Conservation (phyloP, 495 filamentous ascomycete species). For the Astrothelium macrocarpum region DNA sequence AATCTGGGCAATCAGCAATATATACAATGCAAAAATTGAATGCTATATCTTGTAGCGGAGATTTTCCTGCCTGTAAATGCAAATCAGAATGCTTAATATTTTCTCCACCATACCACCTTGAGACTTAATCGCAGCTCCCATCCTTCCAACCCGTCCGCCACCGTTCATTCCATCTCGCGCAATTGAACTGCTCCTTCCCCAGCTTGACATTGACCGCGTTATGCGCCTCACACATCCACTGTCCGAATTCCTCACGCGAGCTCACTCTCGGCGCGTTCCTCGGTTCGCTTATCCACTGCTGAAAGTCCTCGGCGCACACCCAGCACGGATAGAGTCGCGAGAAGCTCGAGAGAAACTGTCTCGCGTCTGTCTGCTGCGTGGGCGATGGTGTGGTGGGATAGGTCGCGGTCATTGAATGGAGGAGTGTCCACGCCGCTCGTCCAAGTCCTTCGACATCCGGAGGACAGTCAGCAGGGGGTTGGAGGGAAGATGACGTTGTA, state of each 20-base stretch:
- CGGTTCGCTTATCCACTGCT: constrained; percentile 61
- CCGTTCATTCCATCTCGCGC: constrained; percentile 81
- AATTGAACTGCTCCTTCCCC: constrained; percentile 89
- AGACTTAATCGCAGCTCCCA: constrained; percentile 43
- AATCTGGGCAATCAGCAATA: background rate
- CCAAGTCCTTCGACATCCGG: constrained; percentile 80
- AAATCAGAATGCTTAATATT: background rate
- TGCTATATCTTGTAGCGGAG: background rate
- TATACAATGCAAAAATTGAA: background rate
- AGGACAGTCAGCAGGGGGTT: constrained; percentile 39
- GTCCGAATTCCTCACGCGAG: constrained; percentile 65
- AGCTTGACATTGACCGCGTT: constrained; percentile 94
- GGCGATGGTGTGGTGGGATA: constrained; percentile 63
- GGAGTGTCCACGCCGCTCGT: constrained; percentile 80
- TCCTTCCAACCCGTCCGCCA: constrained; percentile 93
- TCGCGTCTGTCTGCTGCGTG: constrained; percentile 61
- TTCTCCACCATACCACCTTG: background rate
- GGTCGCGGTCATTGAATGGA: constrained; percentile 79
- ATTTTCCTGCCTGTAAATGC: background rate
- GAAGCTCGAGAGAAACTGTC: constrained; percentile 69
- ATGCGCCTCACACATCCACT: constrained; percentile 95
- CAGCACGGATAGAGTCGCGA: constrained; percentile 86
- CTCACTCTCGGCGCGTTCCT: constrained; percentile 58
- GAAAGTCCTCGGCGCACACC: constrained; percentile 90
- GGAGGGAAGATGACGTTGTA: constrained; percentile 16